These are phyloP conservation scores for Tricladium varicosporioides DNA, from an alignment of 2,329 filamentous ascomycete species.

Conservation along the genomic window DNA sequence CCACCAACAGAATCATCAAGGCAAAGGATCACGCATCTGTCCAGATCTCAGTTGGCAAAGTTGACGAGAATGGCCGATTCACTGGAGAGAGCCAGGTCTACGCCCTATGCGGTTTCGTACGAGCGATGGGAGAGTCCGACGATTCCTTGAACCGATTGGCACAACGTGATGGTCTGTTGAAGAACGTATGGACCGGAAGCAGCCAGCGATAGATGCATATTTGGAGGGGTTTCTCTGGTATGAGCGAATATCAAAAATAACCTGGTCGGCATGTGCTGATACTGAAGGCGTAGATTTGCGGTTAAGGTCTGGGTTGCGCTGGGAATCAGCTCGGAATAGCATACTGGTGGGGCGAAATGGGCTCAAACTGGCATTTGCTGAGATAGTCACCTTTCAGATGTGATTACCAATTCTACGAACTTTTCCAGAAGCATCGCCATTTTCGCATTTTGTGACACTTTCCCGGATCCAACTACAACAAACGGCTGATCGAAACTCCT, in stretches of 20 bases:
- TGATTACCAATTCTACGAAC: constrained; percentile 33
- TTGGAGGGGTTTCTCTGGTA: constrained; percentile 30
- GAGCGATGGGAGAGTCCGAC: constrained; percentile 96
- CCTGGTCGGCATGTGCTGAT: constrained; percentile 18
- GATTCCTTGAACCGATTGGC: constrained; percentile 93
- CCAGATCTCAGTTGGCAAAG: constrained; percentile 95
- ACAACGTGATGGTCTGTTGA: constrained; percentile 94
- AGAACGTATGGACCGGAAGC: constrained; percentile 84
- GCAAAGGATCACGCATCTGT: constrained; percentile 99
- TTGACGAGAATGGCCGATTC: constrained; percentile 94
- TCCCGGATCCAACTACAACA: constrained; percentile 2
- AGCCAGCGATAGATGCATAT: constrained; percentile 35
- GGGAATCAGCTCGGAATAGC: constrained; percentile 22
- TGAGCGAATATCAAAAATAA: constrained; percentile 4
- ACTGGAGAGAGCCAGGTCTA: constrained; percentile 97
- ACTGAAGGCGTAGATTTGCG: constrained; percentile 25
- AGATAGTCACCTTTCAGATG: constrained; percentile 33
- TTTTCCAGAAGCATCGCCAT: constrained; percentile 29
- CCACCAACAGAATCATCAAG: constrained; percentile 99
- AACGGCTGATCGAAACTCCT: constrained; percentile 35
- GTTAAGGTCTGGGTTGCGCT: constrained; percentile 24
- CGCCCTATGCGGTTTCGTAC: constrained; percentile 95
- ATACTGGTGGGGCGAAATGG: constrained; percentile 24
- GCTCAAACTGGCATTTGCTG: constrained; percentile 30
- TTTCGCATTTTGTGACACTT: constrained; percentile 15